Evolutionary conservation across 192 early-diverging fungal species (phyloP), one percentile per base, ranked within the genome.

Genomic region (Entomortierella parvispora): DNA sequence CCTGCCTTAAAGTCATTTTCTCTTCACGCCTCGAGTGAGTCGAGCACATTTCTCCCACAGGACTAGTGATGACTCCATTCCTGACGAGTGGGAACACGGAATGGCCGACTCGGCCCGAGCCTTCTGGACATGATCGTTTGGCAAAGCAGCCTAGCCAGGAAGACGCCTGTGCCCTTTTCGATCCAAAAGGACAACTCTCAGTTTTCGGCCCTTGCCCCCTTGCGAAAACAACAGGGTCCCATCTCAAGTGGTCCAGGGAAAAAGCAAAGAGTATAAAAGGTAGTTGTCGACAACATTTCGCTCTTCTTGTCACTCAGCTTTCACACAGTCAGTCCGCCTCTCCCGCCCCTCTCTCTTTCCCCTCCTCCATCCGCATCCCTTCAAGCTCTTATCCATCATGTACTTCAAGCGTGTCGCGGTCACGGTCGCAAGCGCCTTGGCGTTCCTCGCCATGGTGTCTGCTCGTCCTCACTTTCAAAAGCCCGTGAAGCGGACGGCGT

Each of bases 381-480:
- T 20, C 45, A 14, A 46, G 20, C 17, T 25, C 48, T 12, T 12
- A 12, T 40, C n/a, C 48, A 23, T 25, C 20, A 50, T 50, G 48
- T 50, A 15, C 18, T 22, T 50, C 48, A 50, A 50, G 48, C 22
- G 48, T 50, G 48, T 50, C 48, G 48, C 20, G 4, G 9, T 50
- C 48, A 50, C 22, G 48, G 23, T 50, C 48, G 48, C 48, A 7
- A 50, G 48, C 25, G 48, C 48, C 48, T 15, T 23, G 48, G 48
- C 48, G n/a, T 50, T 50, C 48, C 18, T 50, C 48, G 48, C 48
- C 48, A 50, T 22, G 9, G 48, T 50, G n/a, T 50, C 48, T 50
- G 48, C 48, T 22, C 9, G 15, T 2, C 48, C 48, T 23, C 20
- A 22, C 48, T 50, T 23, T 22, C 48, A 50, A 50, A 23, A 15